phyloP scores from a whole-genome alignment of 208 protist genomes.

The Leishmania aethiopica region DNA sequence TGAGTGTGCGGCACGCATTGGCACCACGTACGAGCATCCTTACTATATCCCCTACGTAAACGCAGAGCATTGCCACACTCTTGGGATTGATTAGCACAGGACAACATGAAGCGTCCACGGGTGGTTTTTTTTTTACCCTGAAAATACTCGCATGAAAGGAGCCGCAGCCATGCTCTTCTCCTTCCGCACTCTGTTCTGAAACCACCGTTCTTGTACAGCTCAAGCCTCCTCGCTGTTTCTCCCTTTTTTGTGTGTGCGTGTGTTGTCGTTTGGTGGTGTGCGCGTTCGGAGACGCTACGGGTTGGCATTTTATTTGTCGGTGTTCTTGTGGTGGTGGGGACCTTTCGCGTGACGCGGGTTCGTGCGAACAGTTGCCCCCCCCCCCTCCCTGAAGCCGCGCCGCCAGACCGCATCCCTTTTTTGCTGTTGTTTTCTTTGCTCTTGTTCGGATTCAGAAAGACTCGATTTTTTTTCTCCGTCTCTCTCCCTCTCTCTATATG shows the following conservation, averaged over 20 bases:
- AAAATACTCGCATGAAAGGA: neutral
- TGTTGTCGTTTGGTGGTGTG: neutral
- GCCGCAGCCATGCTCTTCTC: neutral
- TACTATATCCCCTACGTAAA: constrained; percentile 40
- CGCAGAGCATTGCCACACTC: constrained; percentile 26
- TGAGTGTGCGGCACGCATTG: constrained; percentile 22
- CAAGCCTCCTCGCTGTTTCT: neutral
- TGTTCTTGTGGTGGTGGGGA: no score
- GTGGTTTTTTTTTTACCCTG: neutral
- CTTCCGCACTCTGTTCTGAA: neutral
- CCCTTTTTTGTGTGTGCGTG: neutral
- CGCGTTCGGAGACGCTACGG: no score
- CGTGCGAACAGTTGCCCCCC: neutral
- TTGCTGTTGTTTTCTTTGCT: neutral
- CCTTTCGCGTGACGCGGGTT: neutral
- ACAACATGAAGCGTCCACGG: no score
- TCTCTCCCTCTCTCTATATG: neutral
- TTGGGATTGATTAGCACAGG: constrained; percentile 35
- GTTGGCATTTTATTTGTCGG: no score
- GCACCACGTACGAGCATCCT: constrained; percentile 41
- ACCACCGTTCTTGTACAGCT: no score
- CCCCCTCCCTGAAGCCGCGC: no score
- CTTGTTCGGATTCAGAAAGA: neutral
- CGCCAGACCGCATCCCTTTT: neutral
- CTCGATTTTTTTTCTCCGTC: neutral